Evolutionary conservation across 2,329 filamentous ascomycete genomes (phyloP), one percentile per base, ranked within the genome.

Genomic region (Calonectria crousiana): DNA sequence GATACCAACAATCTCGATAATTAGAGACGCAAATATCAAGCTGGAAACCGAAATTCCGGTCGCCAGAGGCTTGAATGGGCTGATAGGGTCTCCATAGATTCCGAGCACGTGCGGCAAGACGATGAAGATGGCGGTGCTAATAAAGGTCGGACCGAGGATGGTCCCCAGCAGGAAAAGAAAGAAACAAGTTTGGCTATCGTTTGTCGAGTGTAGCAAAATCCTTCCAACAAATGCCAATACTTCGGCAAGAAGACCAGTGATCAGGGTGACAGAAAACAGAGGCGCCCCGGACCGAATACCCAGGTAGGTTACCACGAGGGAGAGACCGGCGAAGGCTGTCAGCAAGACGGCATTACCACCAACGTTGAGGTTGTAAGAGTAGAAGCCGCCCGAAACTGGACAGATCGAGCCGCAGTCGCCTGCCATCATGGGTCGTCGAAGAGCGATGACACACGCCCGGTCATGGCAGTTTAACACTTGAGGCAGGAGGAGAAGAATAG

Each of bases 171-270:
- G 79, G 71, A 84, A 89, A 6, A 90, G 75, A 14, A 84, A 80
- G 74, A 89, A 89, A 72, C 82, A 84, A 4, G 80, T 78, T 62
- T 82, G 81, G 72, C 80, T 84, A 49, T 82, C 80, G 11, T 79
- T 78, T 34, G 83, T 76, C 10, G 77, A 80, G 52, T 83, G 82
- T 16, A 89, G 83, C 36, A 89, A 78, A 9, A 90, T 70, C 47
- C 87, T 85, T 5, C 87, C 88, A 18, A 85, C 80, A 74, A 89
- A 90, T 18, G 88, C 88, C 53, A 89, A 47, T 10, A 87, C 80
- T 73, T 89, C 87, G 10, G 89, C 74, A 8, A 85, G 73, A 18
- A 89, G 80, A 2, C 88, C 88, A 0, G 82, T 81, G 3, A 84
- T 80, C 67, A 90, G 76, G 3, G 82, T 78, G 2, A 82, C 80